Percentiles rank a stretch among this genome's conserved stretches.
phyloP scores from a whole-genome alignment of 2,329 filamentous ascomycete species.

The Hypoxylon sp. region DNA sequence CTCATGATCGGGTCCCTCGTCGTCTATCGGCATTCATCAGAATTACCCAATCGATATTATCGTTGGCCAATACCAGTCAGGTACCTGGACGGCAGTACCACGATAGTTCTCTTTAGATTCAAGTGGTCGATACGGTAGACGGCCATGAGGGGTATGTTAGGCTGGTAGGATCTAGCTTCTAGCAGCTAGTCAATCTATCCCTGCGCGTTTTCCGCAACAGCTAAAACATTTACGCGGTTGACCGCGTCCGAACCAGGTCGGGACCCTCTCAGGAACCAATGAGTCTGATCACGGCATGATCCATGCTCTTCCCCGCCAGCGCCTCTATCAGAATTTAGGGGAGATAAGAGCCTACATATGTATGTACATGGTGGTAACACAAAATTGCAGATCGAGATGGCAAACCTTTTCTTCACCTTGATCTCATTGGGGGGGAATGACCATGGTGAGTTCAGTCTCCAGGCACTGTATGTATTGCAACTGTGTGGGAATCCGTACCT shows the following conservation, averaged over 20 bases:
- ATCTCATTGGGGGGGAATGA: not conserved
- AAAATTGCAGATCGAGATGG: slow-evolving; percentile 7
- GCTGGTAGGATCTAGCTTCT: slow-evolving; percentile 21
- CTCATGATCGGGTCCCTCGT: slow-evolving; percentile 3
- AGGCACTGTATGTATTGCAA: slow-evolving; percentile 11
- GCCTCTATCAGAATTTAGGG: slow-evolving; percentile 25
- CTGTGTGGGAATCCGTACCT: slow-evolving; percentile 38
- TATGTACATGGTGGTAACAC: slow-evolving; percentile 5
- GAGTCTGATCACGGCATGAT: slow-evolving; percentile 35
- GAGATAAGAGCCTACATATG: slow-evolving; percentile 4
- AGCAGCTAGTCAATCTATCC: slow-evolving; percentile 30
- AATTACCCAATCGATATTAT: not conserved
- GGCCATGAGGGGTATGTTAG: not conserved
- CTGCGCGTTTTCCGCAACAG: slow-evolving; percentile 41
- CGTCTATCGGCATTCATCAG: not conserved
- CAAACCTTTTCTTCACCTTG: slow-evolving; percentile 8
- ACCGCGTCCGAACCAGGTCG: slow-evolving; percentile 36
- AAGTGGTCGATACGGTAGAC: slow-evolving; percentile 7
- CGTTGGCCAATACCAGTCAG: slow-evolving; percentile 13
- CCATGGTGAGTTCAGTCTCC: not conserved
- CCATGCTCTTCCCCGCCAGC: slow-evolving; percentile 37
- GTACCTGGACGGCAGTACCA: not conserved
- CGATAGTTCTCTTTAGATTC: slow-evolving; percentile 7
- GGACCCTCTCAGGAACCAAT: slow-evolving; percentile 27
- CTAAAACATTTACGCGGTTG: slow-evolving; percentile 40